phyloP scores from a whole-genome alignment of 2,329 filamentous ascomycete species.

The Fusarium aywerte region DNA sequence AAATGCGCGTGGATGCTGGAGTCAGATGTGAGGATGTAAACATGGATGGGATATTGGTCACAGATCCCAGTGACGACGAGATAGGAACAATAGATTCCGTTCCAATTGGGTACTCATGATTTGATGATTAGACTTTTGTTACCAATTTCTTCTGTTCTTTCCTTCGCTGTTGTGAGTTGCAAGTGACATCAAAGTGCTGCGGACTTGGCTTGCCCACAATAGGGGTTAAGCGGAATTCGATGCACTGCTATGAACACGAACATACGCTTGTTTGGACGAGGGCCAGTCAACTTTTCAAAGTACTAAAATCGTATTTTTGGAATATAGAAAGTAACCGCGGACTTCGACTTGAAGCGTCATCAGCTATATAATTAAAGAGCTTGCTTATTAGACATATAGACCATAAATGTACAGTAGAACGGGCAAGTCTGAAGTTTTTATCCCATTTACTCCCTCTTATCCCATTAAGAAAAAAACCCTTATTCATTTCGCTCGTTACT shows the following conservation, averaged over 20 bases:
- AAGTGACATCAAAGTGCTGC: not conserved
- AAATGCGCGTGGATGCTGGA: constrained; percentile 36
- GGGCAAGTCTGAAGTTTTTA: constrained; percentile 9
- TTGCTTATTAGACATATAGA: constrained; percentile 17
- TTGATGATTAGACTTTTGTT: constrained; percentile 8
- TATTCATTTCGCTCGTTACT: constrained; percentile 2
- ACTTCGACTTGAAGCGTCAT: constrained; percentile 2
- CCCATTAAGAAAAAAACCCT: constrained; percentile 9
- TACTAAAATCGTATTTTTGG: not conserved
- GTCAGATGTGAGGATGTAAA: constrained; percentile 42
- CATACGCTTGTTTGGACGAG: not conserved
- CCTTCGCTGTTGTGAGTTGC: not conserved
- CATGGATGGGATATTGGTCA: constrained; percentile 42
- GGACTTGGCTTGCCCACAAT: not conserved
- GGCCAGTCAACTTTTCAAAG: not conserved
- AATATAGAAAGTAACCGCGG: not conserved
- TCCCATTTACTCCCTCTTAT: not conserved
- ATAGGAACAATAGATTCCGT: constrained; percentile 47
- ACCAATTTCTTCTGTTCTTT: not conserved
- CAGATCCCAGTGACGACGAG: constrained; percentile 33
- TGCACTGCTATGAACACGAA: not conserved
- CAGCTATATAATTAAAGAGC: constrained; percentile 21
- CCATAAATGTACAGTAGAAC: constrained; percentile 14
- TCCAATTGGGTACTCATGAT: constrained; percentile 43
- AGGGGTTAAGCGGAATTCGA: not conserved